These are phyloP conservation scores for Hanseniaspora mollemarum DNA, from an alignment of 805 yeast species.

Conservation along the genomic window DNA sequence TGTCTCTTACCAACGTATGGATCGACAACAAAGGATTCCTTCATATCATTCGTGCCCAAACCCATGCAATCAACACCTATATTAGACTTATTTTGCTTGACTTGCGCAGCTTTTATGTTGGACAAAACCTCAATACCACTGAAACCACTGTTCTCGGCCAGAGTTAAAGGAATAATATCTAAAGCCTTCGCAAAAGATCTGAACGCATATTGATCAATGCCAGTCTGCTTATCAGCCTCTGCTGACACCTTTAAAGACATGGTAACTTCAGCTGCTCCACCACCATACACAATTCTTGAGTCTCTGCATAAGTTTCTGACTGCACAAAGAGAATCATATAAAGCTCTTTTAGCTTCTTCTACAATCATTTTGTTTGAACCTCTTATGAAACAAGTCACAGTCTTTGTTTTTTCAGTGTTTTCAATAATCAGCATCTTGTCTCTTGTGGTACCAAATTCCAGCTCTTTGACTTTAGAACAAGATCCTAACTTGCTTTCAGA, in stretches of 20 bases:
- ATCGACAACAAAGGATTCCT: conserved; percentile 84
- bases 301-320: conserved; percentile 91
- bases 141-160: conserved; percentile 94
- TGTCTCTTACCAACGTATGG: conserved; percentile 96
- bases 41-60: conserved; percentile 81
- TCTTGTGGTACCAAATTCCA: conserved; percentile 91
- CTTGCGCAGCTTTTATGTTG: conserved; percentile 70
- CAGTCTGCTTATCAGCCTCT: conserved; percentile 85
- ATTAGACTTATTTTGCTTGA: conserved; percentile 53
- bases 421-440: conserved; percentile 94
- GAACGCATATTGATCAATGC: conserved; percentile 96
- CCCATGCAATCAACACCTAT: conserved; percentile 94
- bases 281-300: conserved; percentile 94
- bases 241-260: conserved; percentile 84
- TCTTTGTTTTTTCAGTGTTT: conserved; percentile 57
- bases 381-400: conserved; percentile 79
- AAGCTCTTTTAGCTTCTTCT: conserved; percentile 91
- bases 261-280: conserved; percentile 95
- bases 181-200: conserved; percentile 86
- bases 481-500: conserved; percentile 69
- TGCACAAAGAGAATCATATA: conserved; percentile 93
- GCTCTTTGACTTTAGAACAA: conserved; percentile 75
- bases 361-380: conserved; percentile 97
- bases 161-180: conserved; percentile 83
- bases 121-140: conserved; percentile 88